Evolutionary conservation across 1,139 yeast species (phyloP).

Genomic region (Saccharomyces pastorianus): DNA sequence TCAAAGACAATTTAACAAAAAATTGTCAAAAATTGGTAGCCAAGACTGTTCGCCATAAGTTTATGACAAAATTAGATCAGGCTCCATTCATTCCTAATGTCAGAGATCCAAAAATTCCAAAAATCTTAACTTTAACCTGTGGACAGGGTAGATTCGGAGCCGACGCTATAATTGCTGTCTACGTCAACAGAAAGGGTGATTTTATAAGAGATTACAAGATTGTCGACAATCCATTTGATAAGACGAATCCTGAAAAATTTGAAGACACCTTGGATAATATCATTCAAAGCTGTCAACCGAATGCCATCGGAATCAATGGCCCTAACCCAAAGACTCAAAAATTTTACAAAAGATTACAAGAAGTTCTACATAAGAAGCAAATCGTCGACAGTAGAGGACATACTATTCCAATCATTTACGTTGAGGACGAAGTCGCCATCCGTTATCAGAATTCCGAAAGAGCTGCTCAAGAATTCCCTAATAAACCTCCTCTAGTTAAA

Average conservation of each 20-base stretch:
- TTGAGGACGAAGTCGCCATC: conserved; percentile 88
- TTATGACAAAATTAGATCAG: conserved; percentile 71
- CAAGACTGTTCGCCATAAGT: conserved; percentile 58
- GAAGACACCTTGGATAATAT: conserved; percentile 52
- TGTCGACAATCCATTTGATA: conserved; percentile 53
- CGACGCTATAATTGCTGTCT: conserved; percentile 81
- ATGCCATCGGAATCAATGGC: conserved; percentile 85
- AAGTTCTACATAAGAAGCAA: conserved; percentile 50
- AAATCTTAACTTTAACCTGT: conserved; percentile 71
- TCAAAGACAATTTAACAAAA: conserved; percentile 75
- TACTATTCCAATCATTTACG: conserved; percentile 54
- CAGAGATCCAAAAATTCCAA: conserved; percentile 75
- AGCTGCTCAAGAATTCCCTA: conserved; percentile 77
- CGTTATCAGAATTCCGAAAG: conserved; percentile 75
- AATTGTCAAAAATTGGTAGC: conserved; percentile 69
- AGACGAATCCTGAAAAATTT: conserved; percentile 42
- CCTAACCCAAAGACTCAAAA: conserved; percentile 66
- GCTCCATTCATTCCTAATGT: conserved; percentile 86
- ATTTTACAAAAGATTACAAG: conserved; percentile 50
- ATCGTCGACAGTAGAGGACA: conserved; percentile 44
- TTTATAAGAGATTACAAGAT: conserved; percentile 71
- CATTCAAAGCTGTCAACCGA: conserved; percentile 54
- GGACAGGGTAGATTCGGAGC: conserved; percentile 77
- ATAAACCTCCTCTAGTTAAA: conserved; percentile 71
- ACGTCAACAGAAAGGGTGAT: conserved; percentile 72